Evolutionary conservation across 208 protist genomes (phyloP).

Genomic region (Leishmania major): DNA sequence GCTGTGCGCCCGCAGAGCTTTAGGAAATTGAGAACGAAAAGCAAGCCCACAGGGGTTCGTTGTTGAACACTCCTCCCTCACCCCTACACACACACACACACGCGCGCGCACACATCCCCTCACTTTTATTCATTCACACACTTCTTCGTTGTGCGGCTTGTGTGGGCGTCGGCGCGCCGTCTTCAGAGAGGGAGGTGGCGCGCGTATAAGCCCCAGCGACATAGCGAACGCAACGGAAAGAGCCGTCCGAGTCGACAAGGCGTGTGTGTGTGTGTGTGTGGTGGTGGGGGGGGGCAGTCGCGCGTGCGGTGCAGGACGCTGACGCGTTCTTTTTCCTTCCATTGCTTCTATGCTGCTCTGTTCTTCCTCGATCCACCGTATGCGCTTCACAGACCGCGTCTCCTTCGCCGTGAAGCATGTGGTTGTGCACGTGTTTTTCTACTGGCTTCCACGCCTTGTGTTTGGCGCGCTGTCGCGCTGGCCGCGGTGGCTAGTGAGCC

Average conservation of each 20-base stretch:
- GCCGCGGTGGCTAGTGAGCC: slow-evolving; percentile 22
- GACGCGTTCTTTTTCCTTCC: not conserved
- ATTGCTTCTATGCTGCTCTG: not conserved
- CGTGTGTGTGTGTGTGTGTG: too few relatives aligned
- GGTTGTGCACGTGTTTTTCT: slow-evolving; percentile 36
- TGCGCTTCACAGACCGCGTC: slow-evolving; percentile 8
- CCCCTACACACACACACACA: too few relatives aligned
- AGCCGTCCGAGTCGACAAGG: too few relatives aligned
- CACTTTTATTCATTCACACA: not conserved
- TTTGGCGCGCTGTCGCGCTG: slow-evolving; percentile 16
- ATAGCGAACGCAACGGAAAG: not conserved
- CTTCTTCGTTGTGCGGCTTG: not conserved
- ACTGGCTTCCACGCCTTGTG: slow-evolving; percentile 31
- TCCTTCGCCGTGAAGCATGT: slow-evolving; percentile 34
- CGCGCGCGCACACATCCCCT: too few relatives aligned
- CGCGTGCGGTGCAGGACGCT: not conserved
- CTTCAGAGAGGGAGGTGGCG: not conserved
- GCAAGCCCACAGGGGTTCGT: too few relatives aligned
- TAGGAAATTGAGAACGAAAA: too few relatives aligned
- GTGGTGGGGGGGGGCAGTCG: not conserved
- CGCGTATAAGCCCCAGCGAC: not conserved
- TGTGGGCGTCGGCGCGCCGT: not conserved
- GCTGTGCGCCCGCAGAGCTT: too few relatives aligned
- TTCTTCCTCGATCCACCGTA: not conserved
- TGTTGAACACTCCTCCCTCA: too few relatives aligned